Percentiles rank a stretch among this genome's conserved stretches.
Evolutionary conservation across 2,329 filamentous ascomycete species (phyloP).

Genomic region (Hymenoscyphus repandus): DNA sequence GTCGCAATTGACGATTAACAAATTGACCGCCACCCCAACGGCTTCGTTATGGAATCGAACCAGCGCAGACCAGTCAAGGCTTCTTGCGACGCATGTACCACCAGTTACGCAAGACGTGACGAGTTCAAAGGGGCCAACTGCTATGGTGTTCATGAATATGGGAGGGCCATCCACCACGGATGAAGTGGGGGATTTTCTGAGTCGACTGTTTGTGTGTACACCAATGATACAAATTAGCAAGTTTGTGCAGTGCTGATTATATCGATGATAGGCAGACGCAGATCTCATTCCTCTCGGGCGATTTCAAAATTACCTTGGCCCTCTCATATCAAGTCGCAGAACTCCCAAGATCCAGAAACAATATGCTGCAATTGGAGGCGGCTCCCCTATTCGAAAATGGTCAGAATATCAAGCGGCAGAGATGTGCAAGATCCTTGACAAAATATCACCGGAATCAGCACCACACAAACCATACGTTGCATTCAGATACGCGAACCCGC

Average conservation of each 20-base stretch:
- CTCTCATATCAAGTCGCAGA: slow-evolving; percentile 76
- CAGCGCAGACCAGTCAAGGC: slow-evolving; percentile 34
- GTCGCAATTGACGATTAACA: slow-evolving; percentile 23
- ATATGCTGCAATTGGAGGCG: slow-evolving; percentile 90
- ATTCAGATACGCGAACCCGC: slow-evolving; percentile 87
- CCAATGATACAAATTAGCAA: slow-evolving; percentile 7
- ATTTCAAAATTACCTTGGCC: slow-evolving; percentile 84
- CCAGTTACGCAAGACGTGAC: slow-evolving; percentile 75
- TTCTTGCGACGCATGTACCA: slow-evolving; percentile 59
- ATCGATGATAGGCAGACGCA: slow-evolving; percentile 64
- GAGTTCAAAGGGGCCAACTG: slow-evolving; percentile 74
- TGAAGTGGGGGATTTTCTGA: slow-evolving; percentile 87
- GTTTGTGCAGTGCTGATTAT: slow-evolving; percentile 7
- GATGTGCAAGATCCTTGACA: slow-evolving; percentile 96
- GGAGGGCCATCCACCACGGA: slow-evolving; percentile 83
- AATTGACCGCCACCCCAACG: slow-evolving; percentile 27
- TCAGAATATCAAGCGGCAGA: slow-evolving; percentile 88
- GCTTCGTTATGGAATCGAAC: slow-evolving; percentile 34
- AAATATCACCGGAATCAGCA: slow-evolving; percentile 84
- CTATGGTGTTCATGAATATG: slow-evolving; percentile 99
- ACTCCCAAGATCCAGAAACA: slow-evolving; percentile 97
- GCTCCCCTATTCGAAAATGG: slow-evolving; percentile 98
- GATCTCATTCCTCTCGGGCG: slow-evolving; percentile 95
- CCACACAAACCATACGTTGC: slow-evolving; percentile 97
- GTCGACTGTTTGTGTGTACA: slow-evolving; percentile 76